Conservation (phyloP, 2,329 filamentous ascomycete species). For the Xylaria sp. region DNA sequence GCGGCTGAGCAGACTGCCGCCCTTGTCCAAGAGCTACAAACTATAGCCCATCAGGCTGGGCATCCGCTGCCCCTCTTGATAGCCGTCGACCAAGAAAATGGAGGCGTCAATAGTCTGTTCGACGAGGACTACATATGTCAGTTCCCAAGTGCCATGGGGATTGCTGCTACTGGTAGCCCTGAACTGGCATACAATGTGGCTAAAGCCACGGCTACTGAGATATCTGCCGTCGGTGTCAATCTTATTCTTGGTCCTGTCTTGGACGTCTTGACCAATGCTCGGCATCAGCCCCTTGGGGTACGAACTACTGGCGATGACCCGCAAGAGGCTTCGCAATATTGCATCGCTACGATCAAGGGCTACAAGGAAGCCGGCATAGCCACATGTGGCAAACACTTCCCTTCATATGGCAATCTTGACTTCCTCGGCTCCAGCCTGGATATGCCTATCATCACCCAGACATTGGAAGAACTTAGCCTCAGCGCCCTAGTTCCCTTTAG, state of each 20-base stretch:
- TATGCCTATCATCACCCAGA: constrained; percentile 95
- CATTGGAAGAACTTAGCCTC: constrained; percentile 89
- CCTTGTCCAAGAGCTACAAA: constrained; percentile 90
- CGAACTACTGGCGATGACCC: constrained; percentile 92
- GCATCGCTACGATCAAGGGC: constrained; percentile 88
- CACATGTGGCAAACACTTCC: constrained; percentile 95
- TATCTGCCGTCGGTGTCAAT: constrained; percentile 93
- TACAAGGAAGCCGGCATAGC: constrained; percentile 91
- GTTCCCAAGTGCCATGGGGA: constrained; percentile 95
- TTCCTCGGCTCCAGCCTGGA: constrained; percentile 91
- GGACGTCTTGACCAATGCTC: constrained; percentile 92
- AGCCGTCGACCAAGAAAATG: constrained; percentile 96
- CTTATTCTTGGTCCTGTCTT: constrained; percentile 93
- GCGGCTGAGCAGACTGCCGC: constrained; percentile 90
- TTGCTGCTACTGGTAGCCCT: constrained; percentile 89
- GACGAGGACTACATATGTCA: constrained; percentile 96
- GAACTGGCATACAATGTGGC: constrained; percentile 90
- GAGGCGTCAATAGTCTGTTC: constrained; percentile 94
- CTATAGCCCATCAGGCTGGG: constrained; percentile 87
- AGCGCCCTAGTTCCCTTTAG: constrained; percentile 91
- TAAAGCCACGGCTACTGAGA: constrained; percentile 91
- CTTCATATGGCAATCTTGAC: constrained; percentile 93
- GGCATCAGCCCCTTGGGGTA: constrained; percentile 90
- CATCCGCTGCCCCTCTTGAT: constrained; percentile 91
- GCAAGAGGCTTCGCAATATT: constrained; percentile 92